These are phyloP conservation scores for Mycosphaerella sp. DNA, from an alignment of 2,329 filamentous ascomycete species.

Conservation along the genomic window DNA sequence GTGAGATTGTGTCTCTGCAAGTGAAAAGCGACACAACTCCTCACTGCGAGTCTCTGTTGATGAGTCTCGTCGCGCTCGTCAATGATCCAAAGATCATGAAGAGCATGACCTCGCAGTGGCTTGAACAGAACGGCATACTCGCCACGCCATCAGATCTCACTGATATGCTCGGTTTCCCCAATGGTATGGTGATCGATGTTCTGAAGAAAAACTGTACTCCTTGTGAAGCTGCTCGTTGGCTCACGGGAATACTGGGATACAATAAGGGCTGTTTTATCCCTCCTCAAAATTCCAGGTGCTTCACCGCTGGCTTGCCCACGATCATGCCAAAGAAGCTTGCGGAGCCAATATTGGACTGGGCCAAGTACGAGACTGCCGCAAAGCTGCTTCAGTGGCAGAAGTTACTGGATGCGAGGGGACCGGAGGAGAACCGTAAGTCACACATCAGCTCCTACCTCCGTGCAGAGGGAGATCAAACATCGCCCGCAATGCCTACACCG, in stretches of 20 bases:
- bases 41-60: not conserved
- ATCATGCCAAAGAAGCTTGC: not conserved
- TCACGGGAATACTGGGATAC: not conserved
- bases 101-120: not conserved
- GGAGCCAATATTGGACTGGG: not conserved
- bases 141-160: not conserved
- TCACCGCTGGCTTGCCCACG: not conserved
- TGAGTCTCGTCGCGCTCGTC: slow-evolving; percentile 2
- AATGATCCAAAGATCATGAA: slow-evolving; percentile 1
- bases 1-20: not conserved
- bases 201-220: not conserved
- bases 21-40: not conserved
- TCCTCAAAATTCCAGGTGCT: too few relatives aligned
- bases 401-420: not conserved
- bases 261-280: not conserved
- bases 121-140: slow-evolving; percentile 1
- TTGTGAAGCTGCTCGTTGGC: not conserved
- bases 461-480: too few relatives aligned
- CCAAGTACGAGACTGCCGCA: not conserved
- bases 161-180: not conserved
- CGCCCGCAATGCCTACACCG: too few relatives aligned
- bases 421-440: not conserved
- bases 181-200: not conserved
- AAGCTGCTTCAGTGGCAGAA: not conserved
- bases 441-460: too few relatives aligned